These are phyloP conservation scores for Lagenaria siceraria DNA, from an alignment of 306 rosid species.

Conservation along the genomic window DNA sequence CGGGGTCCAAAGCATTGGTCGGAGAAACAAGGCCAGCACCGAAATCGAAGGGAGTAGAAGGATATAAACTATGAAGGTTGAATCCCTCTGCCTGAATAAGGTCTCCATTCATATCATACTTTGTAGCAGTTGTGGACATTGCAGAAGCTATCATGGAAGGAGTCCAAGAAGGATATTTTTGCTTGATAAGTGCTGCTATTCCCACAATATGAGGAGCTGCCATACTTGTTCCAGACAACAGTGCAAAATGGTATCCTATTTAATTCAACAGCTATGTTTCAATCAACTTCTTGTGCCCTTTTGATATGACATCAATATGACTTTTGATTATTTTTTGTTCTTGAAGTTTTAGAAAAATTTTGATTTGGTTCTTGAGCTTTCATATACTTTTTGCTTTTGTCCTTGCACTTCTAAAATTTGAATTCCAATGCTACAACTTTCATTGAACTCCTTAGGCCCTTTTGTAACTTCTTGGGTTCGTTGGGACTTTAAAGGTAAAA, in stretches of 20 bases:
- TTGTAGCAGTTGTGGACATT: conserved; percentile 65
- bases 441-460: background rate
- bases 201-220: conserved; percentile 86
- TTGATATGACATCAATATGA: background rate
- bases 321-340: background rate
- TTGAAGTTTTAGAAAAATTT: no score
- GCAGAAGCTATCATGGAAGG: conserved; percentile 87
- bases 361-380: background rate
- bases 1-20: conserved; percentile 47
- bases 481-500: background rate
- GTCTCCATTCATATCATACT: conserved; percentile 45
- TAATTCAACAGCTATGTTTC: background rate
- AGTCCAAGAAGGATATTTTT: conserved; percentile 67
- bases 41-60: conserved; percentile 60
- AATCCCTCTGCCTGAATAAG: conserved; percentile 60
- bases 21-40: conserved; percentile 76
- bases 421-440: background rate
- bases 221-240: conserved; percentile 90
- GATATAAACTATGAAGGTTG: conserved; percentile 18
- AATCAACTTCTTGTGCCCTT: background rate
- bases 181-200: conserved; percentile 81
- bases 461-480: background rate
- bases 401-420: background rate
- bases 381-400: background rate
- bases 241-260: conserved; percentile 51